Conservation (phyloP, 495 filamentous ascomycete genomes). For the Friedmanniomyces simplex region DNA sequence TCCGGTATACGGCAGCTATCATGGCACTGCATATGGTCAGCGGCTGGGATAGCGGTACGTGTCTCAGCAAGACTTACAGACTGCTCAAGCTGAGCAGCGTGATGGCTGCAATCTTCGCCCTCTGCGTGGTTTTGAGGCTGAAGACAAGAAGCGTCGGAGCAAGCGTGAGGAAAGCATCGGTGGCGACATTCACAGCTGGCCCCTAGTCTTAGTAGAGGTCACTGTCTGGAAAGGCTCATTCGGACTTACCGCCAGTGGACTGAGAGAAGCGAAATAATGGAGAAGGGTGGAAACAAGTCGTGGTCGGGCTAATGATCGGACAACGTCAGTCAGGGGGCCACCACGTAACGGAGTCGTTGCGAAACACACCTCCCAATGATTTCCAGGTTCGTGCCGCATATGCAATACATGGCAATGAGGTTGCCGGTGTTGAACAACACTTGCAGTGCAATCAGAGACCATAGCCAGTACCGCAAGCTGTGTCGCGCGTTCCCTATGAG, state of each 20-base stretch:
- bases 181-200: neutral
- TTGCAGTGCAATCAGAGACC: neutral
- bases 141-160: conserved; percentile 1
- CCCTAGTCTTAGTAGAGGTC: neutral
- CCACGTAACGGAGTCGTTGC: too few relatives aligned
- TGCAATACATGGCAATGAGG: neutral
- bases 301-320: too few relatives aligned
- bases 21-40: neutral
- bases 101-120: conserved; percentile 2
- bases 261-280: neutral
- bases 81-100: conserved; percentile 1
- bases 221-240: too few relatives aligned
- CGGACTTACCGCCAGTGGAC: too few relatives aligned
- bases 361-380: neutral
- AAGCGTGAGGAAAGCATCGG: conserved; percentile 1
- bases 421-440: neutral
- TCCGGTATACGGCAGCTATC: conserved; percentile 2
- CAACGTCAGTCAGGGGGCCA: too few relatives aligned
- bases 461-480: neutral
- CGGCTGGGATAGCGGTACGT: neutral
- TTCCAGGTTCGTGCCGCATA: neutral
- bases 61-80: neutral
- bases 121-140: neutral
- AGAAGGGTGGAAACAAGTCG: too few relatives aligned
- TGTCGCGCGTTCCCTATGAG: neutral